Percentiles rank a stretch among this genome's conserved stretches.
These are phyloP conservation scores for Caloboletus inedulis DNA, from an alignment of 1,284 basidiomycete genomes.

Conservation along the genomic window DNA sequence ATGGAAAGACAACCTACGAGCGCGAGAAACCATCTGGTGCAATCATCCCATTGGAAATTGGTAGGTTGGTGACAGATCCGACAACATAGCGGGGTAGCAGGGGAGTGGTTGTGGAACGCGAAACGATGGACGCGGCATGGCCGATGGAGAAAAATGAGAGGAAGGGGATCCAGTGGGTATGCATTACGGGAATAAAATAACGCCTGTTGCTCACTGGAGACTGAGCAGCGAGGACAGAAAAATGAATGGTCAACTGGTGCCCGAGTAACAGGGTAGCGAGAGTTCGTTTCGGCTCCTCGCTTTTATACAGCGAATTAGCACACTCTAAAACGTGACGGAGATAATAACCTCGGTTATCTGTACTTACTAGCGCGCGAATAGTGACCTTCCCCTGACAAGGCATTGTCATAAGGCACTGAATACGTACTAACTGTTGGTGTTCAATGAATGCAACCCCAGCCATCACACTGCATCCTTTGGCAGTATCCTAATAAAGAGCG, in stretches of 20 bases:
- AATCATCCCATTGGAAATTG: conserved; percentile 36
- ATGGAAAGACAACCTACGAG: conserved; percentile 24
- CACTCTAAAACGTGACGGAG: too few species aligned
- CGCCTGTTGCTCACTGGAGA: background rate
- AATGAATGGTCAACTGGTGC: background rate
- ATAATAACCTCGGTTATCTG: background rate
- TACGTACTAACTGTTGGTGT: background rate
- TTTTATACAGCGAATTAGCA: conserved; percentile 9
- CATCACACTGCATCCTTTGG: background rate
- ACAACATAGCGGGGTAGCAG: conserved; percentile 10
- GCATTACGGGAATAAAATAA: conserved; percentile 13
- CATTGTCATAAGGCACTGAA: background rate
- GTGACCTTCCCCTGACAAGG: background rate
- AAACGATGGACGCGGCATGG: conserved; percentile 21
- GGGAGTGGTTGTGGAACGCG: conserved; percentile 7
- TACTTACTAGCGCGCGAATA: too few species aligned
- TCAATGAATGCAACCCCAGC: background rate
- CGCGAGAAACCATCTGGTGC: conserved; percentile 42
- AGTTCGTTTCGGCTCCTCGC: background rate
- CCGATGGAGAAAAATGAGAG: conserved; percentile 6
- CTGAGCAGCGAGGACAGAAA: background rate
- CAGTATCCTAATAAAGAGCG: background rate
- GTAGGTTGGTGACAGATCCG: conserved; percentile 32
- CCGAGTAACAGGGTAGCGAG: background rate
- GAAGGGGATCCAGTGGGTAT: background rate